A percentile compares a stretch with the other conserved stretches of the same genome.
phyloP scores from a whole-genome alignment of 2,329 filamentous ascomycete species.

The Cercospora citrullina region DNA sequence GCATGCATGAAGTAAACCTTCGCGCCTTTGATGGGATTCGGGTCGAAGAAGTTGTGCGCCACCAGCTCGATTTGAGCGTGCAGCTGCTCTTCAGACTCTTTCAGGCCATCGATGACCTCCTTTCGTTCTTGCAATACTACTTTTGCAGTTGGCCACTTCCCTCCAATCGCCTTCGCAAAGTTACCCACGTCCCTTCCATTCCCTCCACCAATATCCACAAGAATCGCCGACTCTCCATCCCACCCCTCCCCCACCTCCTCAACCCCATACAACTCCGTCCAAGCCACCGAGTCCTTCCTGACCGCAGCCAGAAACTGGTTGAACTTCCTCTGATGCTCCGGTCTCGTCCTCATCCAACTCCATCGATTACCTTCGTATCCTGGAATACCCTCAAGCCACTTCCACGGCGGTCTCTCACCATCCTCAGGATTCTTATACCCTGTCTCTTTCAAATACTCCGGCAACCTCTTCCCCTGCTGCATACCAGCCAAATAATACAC shows the following conservation, averaged over 20 bases:
- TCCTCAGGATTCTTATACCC: constrained; percentile 21
- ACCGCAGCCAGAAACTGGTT: constrained; percentile 19
- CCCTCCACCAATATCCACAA: constrained; percentile 33
- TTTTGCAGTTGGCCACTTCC: background rate
- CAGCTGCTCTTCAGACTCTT: background rate
- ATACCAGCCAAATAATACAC: constrained; percentile 17
- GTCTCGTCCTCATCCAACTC: constrained; percentile 8
- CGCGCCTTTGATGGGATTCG: constrained; percentile 29
- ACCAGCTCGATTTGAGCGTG: constrained; percentile 13
- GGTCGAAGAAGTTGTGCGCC: constrained; percentile 26
- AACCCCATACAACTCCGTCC: constrained; percentile 12
- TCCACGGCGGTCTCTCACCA: constrained; percentile 17
- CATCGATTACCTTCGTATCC: constrained; percentile 18
- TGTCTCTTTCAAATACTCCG: constrained; percentile 18
- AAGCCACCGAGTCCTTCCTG: constrained; percentile 10
- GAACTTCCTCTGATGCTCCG: constrained; percentile 14
- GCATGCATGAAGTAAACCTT: constrained; percentile 34
- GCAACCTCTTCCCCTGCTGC: constrained; percentile 12
- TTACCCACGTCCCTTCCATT: constrained; percentile 23
- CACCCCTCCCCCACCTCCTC: constrained; percentile 13
- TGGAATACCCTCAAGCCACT: constrained; percentile 10
- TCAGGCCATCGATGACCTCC: constrained; percentile 3
- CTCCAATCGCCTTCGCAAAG: constrained; percentile 1
- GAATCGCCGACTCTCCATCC: constrained; percentile 18
- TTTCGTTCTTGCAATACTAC: constrained; percentile 18